phyloP scores from a whole-genome alignment of 805 yeast species.

The Metschnikowia proteae region DNA sequence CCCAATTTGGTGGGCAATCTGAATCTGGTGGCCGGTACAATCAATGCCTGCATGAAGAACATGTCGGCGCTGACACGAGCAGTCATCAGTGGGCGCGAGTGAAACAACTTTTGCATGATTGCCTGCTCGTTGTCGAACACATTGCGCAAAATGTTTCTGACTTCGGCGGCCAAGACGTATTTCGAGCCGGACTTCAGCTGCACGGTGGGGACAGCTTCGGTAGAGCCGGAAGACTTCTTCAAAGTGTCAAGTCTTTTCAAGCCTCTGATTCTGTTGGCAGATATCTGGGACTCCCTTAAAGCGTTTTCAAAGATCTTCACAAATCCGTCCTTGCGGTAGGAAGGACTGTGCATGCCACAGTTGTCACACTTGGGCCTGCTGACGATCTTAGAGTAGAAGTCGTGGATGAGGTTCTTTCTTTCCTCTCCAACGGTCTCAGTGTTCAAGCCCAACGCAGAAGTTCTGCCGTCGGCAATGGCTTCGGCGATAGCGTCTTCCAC shows the following conservation, averaged over 20 bases:
- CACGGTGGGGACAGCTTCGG: conserved; percentile 43
- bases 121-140: conserved; percentile 73
- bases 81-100: conserved; percentile 63
- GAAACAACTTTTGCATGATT: conserved; percentile 70
- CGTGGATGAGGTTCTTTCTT: conserved; percentile 69
- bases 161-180: conserved; percentile 83
- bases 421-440: conserved; percentile 87
- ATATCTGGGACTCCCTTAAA: conserved; percentile 72
- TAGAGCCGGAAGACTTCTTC: conserved; percentile 18
- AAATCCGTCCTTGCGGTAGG: conserved; percentile 91
- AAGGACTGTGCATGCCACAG: conserved; percentile 93
- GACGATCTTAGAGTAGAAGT: conserved; percentile 68
- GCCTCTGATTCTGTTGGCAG: conserved; percentile 82
- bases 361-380: conserved; percentile 88
- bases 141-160: conserved; percentile 69
- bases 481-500: conserved; percentile 67
- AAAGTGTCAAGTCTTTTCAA: conserved; percentile 68
- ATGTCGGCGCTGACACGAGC: conserved; percentile 62
- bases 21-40: conserved; percentile 96
- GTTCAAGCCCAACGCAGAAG: conserved; percentile 60
- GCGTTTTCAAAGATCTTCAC: conserved; percentile 89
- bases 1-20: conserved; percentile 96
- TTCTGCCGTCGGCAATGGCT: conserved; percentile 74
- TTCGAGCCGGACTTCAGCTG: conserved; percentile 72
- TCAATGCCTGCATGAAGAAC: conserved; percentile 83